A percentile compares a stretch with the other conserved stretches of the same genome.
phyloP scores from a whole-genome alignment of 768 basidiomycete genomes.

The Lactarius psammicola region DNA sequence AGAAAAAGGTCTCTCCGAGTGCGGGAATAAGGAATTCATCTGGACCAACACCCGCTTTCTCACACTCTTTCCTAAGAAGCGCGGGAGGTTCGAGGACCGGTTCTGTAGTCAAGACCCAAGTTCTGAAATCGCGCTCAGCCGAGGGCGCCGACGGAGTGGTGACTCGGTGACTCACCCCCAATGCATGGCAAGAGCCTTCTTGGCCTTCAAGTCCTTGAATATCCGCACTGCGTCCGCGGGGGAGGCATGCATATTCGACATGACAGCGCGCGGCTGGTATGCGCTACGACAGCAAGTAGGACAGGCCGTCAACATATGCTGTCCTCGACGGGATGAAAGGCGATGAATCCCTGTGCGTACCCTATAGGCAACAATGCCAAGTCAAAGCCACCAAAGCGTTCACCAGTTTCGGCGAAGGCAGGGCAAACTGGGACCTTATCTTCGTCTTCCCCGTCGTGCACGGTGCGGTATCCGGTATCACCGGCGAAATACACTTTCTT shows the following conservation, averaged over 20 bases:
- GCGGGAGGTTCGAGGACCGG: slow-evolving; percentile 59
- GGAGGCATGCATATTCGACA: slow-evolving; percentile 61
- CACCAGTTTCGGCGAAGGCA: slow-evolving; percentile 70
- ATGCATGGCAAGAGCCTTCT: slow-evolving; percentile 65
- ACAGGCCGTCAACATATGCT: neutral
- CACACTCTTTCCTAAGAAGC: slow-evolving; percentile 51
- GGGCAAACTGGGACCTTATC: slow-evolving; percentile 58
- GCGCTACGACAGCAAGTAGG: slow-evolving; percentile 43
- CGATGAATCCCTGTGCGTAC: slow-evolving; percentile 33
- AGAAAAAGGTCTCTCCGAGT: slow-evolving; percentile 56
- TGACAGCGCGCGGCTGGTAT: slow-evolving; percentile 51
- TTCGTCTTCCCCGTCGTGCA: slow-evolving; percentile 47
- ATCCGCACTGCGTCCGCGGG: slow-evolving; percentile 68
- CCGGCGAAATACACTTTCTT: slow-evolving; percentile 67
- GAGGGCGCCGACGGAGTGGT: neutral
- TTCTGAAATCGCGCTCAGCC: slow-evolving; percentile 35
- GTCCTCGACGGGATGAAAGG: neutral
- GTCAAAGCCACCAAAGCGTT: slow-evolving; percentile 60
- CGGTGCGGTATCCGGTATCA: slow-evolving; percentile 64
- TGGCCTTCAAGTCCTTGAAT: slow-evolving; percentile 60
- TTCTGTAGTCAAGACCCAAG: slow-evolving; percentile 54
- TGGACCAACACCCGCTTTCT: slow-evolving; percentile 48
- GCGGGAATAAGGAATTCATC: slow-evolving; percentile 55
- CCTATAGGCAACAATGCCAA: slow-evolving; percentile 70
- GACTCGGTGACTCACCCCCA: slow-evolving; percentile 50